Evolutionary conservation across 2,329 filamentous ascomycete species (phyloP), one percentile per base, ranked within the genome.

Genomic region (Teratosphaeria destructans): DNA sequence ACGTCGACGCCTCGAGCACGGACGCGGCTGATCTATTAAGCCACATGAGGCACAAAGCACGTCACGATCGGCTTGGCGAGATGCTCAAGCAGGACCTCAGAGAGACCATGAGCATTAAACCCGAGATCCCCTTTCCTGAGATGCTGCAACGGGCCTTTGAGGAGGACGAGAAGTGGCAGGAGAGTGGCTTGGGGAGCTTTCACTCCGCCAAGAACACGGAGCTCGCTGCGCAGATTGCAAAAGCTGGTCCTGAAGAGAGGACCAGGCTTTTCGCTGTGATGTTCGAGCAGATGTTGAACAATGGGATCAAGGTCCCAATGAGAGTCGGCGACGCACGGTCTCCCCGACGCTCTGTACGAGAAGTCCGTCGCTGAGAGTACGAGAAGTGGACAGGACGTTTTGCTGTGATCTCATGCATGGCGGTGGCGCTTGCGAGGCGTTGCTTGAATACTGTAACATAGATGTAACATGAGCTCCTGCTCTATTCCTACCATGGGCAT

Each of bases 241-340:
- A 61, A 26, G 54, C 12, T 34, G 27, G 55, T 49, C 37, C 35
- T 47, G 27, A 43, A 7, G 54, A 59, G 14, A 39, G 16, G 54
- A 58, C 43, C 29, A 56, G 27, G 27, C 32, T 12, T 49, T 27
- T 52, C 52, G 35, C 52, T 12, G 59, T 29, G 1, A 60, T 65
- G 54, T 60, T 69, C 23, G 32, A 60, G 16, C 54, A 61, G 27
- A 67, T 67, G 59, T 27, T 69, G 57, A 27, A 62, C 37, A 32
- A 63, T 32, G 68, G 67, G 6, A 60, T 70, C 14, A 35, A 61
- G 37, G 67, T 70, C 8, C 66, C 63, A 2, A 63, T 68, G 58
- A 53, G 12, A 35, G 53, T 60, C 29, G 66, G 65, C 19, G 61
- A 65, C 57, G 54, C 19, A 29, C n/a, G 23, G 54, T 6, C 34